Percentiles rank a stretch among this genome's conserved stretches.
These are phyloP conservation scores for Helotiales sp. DNA, from an alignment of 2,329 filamentous ascomycete species.

Conservation along the genomic window DNA sequence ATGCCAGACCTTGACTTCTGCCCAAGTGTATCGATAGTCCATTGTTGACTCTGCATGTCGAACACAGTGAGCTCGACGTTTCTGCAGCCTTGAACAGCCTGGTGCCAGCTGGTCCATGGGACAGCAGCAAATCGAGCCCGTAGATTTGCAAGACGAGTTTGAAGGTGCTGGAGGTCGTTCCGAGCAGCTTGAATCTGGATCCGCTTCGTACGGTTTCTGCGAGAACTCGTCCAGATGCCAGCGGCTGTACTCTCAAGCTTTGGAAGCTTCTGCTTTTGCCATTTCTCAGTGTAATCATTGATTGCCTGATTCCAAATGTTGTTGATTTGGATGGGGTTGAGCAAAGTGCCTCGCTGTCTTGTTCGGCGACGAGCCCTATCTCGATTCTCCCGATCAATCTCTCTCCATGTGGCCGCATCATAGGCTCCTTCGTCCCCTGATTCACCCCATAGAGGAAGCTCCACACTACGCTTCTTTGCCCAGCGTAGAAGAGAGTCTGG, in stretches of 20 bases:
- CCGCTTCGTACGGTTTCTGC: conserved; percentile 46
- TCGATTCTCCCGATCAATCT: conserved; percentile 61
- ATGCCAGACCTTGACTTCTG: conserved; percentile 50
- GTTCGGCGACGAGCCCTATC: conserved; percentile 43
- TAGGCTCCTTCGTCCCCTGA: conserved; percentile 41
- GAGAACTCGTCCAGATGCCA: conserved; percentile 64
- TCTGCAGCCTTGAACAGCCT: conserved; percentile 60
- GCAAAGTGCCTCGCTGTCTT: conserved; percentile 28
- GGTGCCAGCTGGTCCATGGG: conserved; percentile 56
- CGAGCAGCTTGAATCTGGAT: conserved; percentile 52
- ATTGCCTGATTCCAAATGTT: conserved; percentile 60
- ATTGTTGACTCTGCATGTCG: conserved; percentile 59
- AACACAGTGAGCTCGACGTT: conserved; percentile 69
- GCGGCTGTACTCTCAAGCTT: conserved; percentile 61
- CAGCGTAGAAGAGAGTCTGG: conserved; percentile 3
- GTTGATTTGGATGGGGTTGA: conserved; percentile 55
- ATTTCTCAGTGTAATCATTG: conserved; percentile 54
- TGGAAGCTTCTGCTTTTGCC: conserved; percentile 63
- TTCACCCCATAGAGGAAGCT: background rate
- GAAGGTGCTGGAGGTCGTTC: conserved; percentile 49
- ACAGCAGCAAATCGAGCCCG: conserved; percentile 56
- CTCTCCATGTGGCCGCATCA: conserved; percentile 63
- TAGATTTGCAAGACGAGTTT: conserved; percentile 59
- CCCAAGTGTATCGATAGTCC: conserved; percentile 54
- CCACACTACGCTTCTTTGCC: conserved; percentile 43